These are phyloP conservation scores for Rhodotorula sp. DNA, from an alignment of 1,284 basidiomycete genomes.

Conservation along the genomic window DNA sequence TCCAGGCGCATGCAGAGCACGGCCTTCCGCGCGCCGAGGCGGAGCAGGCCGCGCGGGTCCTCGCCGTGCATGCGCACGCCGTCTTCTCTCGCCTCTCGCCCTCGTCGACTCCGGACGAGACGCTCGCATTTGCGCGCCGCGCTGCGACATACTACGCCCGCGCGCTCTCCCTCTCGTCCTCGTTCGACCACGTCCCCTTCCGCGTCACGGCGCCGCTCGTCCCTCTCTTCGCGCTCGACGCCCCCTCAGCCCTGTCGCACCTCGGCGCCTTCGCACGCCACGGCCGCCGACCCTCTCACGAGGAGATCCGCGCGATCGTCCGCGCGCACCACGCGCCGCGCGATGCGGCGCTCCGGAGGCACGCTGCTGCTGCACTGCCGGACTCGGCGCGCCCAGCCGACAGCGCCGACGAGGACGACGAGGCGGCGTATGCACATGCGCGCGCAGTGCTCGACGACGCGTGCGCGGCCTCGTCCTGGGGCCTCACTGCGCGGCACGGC, in stretches of 20 bases:
- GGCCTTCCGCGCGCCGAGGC: background rate
- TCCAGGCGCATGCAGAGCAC: background rate
- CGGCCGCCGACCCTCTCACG: background rate
- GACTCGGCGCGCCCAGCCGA: background rate
- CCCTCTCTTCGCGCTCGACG: slow-evolving; percentile 1
- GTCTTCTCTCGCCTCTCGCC: background rate
- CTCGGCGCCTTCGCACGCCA: background rate
- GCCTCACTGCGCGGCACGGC: background rate
- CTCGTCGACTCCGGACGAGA: background rate
- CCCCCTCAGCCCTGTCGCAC: background rate
- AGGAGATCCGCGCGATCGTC: background rate
- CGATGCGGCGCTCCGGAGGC: background rate
- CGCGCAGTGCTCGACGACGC: slow-evolving; percentile 32
- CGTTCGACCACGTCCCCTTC: no score
- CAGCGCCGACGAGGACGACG: background rate
- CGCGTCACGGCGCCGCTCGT: background rate
- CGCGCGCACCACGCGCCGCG: slow-evolving; percentile 1
- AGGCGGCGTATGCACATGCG: slow-evolving; percentile 28
- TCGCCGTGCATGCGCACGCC: slow-evolving; percentile 5
- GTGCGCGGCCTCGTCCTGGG: slow-evolving; percentile 1
- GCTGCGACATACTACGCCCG: background rate
- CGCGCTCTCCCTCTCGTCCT: background rate
- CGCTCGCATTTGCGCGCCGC: slow-evolving; percentile 2
- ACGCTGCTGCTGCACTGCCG: background rate
- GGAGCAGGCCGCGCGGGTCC: background rate